Conservation (phyloP, 1,284 basidiomycete genomes). For the Stygiomarasmius scandens region DNA sequence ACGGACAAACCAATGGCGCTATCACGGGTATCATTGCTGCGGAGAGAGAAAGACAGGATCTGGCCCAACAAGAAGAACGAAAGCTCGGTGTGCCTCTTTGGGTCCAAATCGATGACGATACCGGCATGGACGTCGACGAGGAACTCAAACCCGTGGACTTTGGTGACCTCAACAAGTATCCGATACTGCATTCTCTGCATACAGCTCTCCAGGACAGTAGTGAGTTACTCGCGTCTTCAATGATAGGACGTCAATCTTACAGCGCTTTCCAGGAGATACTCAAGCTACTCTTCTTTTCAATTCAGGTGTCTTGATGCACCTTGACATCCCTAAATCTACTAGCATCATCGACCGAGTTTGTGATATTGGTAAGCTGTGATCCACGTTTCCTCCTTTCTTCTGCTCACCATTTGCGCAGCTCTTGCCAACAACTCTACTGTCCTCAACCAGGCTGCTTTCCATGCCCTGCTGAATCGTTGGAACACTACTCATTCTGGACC, state of each 20-base stretch:
- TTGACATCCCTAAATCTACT: conserved; percentile 29
- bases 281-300: conserved; percentile 44
- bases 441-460: conserved; percentile 25
- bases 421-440: conserved; percentile 17
- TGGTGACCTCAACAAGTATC: conserved; percentile 26
- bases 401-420: conserved; percentile 13
- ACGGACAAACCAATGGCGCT: conserved; percentile 5
- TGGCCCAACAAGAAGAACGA: neutral
- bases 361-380: conserved; percentile 38
- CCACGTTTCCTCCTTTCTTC: neutral
- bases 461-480: conserved; percentile 29
- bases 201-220: conserved; percentile 36
- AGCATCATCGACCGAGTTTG: conserved; percentile 41
- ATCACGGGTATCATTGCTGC: conserved; percentile 6
- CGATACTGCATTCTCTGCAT: conserved; percentile 37
- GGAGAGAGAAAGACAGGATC: neutral
- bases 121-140: conserved; percentile 25
- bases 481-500: conserved; percentile 19
- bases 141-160: conserved; percentile 10
- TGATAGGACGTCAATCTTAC: conserved; percentile 1
- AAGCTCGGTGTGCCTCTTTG: conserved; percentile 10
- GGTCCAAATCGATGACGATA: conserved; percentile 17
- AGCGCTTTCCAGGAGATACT: conserved; percentile 36
- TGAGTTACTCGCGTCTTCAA: conserved; percentile 27
- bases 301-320: conserved; percentile 36